Evolutionary conservation across 2,329 filamentous ascomycete species (phyloP), one percentile per base, ranked within the genome.

Genomic region (Endoconidiophora polonica): DNA sequence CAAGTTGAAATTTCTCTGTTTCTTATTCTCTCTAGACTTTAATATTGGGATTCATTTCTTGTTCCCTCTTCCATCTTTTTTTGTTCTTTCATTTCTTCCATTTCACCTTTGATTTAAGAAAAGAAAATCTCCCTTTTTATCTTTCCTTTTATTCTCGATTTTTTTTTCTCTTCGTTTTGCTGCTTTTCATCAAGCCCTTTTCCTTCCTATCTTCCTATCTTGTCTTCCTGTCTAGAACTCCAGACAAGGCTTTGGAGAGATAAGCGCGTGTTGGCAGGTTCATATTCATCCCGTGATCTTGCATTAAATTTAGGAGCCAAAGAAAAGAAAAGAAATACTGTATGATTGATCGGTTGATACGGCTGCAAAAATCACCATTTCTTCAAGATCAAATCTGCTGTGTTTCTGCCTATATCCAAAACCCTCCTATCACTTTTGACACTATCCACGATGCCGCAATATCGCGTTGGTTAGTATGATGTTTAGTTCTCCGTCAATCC

Each of bases 381-480:
- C 23, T 16, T 43, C 10, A 33, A 12, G 14, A 20, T 22, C 26
- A 24, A n/a, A 29, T 16, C 37, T 29, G n/a, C 22, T 14, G 20
- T 16, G 12, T 40, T 52, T 20, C 16, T 38, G 16, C 16, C 37
- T 46, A 36, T 46, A 10, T 38, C 41, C 23, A 20, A 10, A 9
- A 6, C 14, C 26, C 12, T 33, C 12, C 7, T 10, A 33, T 29
- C 26, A 33, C 26, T 33, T 33, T 10, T 6, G 26, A 3, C 16
- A 37, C 16, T 33, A 23, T 38, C 12, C 20, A 38, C 38, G 10
- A 72, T 72, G 69, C 62, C 66, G 54, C 59, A 65, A 50, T 72
- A 71, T 56, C 66, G 70, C 52, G 61, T 72, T 53, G 69, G 69
- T 72, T 62, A 45, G 37, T 50, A 20, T 12, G 16, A 48, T 46